A percentile compares a stretch with the other conserved stretches of the same genome.
Evolutionary conservation across 225 moss, liverwort and hornwort species (phyloP).

Genomic region (Pseudisothecium myosuroides): DNA sequence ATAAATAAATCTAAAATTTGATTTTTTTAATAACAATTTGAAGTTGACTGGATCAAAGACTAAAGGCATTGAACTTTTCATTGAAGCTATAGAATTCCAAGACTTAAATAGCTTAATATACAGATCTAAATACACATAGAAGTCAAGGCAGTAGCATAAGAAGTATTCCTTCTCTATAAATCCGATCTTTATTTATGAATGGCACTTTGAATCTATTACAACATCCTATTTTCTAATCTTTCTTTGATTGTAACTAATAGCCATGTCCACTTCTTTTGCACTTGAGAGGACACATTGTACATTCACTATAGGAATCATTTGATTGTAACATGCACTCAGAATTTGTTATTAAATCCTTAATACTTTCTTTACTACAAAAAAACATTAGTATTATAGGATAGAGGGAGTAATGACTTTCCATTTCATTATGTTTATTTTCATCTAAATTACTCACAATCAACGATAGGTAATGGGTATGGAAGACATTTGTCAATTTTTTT

Average conservation of each 20-base stretch:
- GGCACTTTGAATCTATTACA: neutral
- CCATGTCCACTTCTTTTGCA: neutral
- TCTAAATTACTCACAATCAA: neutral
- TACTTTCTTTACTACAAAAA: neutral
- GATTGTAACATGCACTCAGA: neutral
- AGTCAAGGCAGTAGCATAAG: neutral
- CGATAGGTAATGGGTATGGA: no score
- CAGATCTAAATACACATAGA: rapidly evolving
- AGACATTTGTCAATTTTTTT: neutral
- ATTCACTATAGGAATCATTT: neutral
- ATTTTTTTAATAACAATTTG: neutral
- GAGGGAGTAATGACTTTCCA: rapidly evolving
- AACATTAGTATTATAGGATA: rapidly evolving
- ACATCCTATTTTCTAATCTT: neutral
- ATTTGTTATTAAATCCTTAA: neutral
- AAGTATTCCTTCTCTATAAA: neutral
- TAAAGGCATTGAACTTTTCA: neutral
- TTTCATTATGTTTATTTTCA: neutral
- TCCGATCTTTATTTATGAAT: neutral
- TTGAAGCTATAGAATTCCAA: neutral
- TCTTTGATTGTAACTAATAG: neutral
- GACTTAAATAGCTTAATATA: neutral
- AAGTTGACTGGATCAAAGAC: neutral
- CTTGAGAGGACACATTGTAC: neutral
- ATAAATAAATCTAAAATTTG: no score